Base-by-base conservation (phyloP, 805 yeast genomes). In the Candida montana region DNA sequence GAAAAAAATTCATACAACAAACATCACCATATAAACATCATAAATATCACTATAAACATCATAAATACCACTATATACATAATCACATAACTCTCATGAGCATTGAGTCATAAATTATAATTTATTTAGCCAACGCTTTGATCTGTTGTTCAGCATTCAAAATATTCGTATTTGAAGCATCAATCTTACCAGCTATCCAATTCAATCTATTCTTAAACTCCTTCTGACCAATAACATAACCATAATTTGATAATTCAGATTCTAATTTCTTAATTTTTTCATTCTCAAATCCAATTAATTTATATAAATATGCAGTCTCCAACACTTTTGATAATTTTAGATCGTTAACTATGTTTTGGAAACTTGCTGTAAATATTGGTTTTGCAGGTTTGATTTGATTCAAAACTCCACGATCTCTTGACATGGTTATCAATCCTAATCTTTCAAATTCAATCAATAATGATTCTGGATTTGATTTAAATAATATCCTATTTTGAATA, bases 341-440 rank as follows among this genome's bases (percentile, higher is more conserved):
- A 56, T 89, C 90, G 2, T 68, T 50, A 3, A 79, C 72, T 55
- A 93, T 68, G 45, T 74, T 74, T 42, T 68, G 54, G 64, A 91
- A 93, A 0, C 98, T 96, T 0, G 90, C 85, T 43, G 74, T 72
- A 60, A 69, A 89, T 18, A 93, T 65, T 3, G 99, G 98, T 53
- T 89, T 81, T 0, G 96, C 95, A 1, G 95, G 87, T 17, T 65
- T 62, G 16, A 93, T 75, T 7, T 74, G 72, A 34, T 69, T 65
- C 17, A 86, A 63, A 21, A 87, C 74, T 15, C 97, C 98, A 48
- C 85, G 82, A 32, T 81, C 84, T 45, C 88, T 74, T n/a, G 74
- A 66, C 41, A 88, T 73, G 1, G 82, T 64, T 31, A 93, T 74
- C 53, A 93, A 63, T 35, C 90, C 96, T 29, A 78, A 75, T 56